These are phyloP conservation scores for Talaromyces sp. DNA, from an alignment of 2,329 filamentous ascomycete genomes.

Conservation along the genomic window DNA sequence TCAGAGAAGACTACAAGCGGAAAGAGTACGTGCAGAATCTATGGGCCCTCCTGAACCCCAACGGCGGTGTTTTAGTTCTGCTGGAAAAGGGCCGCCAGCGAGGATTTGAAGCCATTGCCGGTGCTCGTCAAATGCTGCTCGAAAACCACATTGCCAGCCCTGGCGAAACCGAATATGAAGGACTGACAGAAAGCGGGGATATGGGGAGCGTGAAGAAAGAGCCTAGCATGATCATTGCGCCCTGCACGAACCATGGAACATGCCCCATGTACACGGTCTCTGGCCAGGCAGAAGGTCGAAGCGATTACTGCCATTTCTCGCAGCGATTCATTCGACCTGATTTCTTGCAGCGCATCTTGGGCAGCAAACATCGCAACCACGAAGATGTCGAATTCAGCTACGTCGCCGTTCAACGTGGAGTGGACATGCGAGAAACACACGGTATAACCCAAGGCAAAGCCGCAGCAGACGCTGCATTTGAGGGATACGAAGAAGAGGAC, in stretches of 20 bases:
- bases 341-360: conserved; percentile 73
- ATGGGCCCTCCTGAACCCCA: conserved; percentile 77
- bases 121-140: conserved; percentile 72
- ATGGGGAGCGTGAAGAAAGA: conserved; percentile 41
- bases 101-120: conserved; percentile 87
- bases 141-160: conserved; percentile 66
- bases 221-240: conserved; percentile 56
- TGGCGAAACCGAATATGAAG: conserved; percentile 39
- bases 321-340: conserved; percentile 82
- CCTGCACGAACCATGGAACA: conserved; percentile 78
- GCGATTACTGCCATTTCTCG: conserved; percentile 85
- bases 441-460: conserved; percentile 47
- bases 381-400: conserved; percentile 92
- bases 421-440: conserved; percentile 47
- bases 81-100: conserved; percentile 87
- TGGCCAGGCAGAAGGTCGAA: conserved; percentile 66
- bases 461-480: conserved; percentile 63
- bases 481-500: conserved; percentile 61
- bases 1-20: conserved; percentile 70
- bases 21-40: conserved; percentile 79
- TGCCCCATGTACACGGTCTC: conserved; percentile 83
- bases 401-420: conserved; percentile 74
- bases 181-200: conserved; percentile 26
- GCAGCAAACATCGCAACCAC: conserved; percentile 65
- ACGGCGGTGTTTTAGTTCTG: conserved; percentile 80